Conservation (phyloP, 164 flowering plant genomes). For the Vitis rotundifolia region DNA sequence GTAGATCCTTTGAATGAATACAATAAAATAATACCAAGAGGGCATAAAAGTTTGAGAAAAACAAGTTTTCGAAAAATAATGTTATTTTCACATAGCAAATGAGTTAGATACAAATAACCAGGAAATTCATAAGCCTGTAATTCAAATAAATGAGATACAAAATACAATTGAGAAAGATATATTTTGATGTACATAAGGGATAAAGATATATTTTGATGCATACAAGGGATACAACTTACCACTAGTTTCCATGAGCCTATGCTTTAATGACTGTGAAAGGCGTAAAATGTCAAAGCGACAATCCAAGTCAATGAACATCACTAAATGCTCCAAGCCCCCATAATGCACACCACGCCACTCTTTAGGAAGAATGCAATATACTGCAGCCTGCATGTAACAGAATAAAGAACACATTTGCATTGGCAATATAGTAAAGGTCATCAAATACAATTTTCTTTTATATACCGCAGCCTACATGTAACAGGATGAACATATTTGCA, state of each 20-base stretch:
- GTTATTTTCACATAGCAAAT: too few relatives aligned
- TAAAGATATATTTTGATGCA: too few relatives aligned
- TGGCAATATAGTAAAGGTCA: not conserved
- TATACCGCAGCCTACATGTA: too few relatives aligned
- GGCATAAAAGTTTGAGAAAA: too few relatives aligned
- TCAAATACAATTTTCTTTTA: not conserved
- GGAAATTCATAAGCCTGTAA: too few relatives aligned
- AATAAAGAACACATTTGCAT: not conserved
- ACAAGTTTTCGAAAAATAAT: too few relatives aligned
- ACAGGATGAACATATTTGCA: not conserved
- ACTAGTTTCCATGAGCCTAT: slow-evolving; percentile 34
- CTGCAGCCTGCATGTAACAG: slow-evolving; percentile 46
- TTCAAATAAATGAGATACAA: too few relatives aligned
- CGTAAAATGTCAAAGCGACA: slow-evolving; percentile 68
- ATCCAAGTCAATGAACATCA: slow-evolving; percentile 69
- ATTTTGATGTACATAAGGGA: too few relatives aligned
- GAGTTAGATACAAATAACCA: too few relatives aligned
- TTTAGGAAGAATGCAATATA: slow-evolving; percentile 68
- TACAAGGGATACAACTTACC: slow-evolving; percentile 17
- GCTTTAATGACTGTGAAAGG: slow-evolving; percentile 43
- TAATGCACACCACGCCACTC: slow-evolving; percentile 68
- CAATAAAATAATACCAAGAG: too few relatives aligned
- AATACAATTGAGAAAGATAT: too few relatives aligned
- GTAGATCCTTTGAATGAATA: too few relatives aligned
- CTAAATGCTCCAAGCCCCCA: slow-evolving; percentile 66